phyloP scores from a whole-genome alignment of 78 protist genomes.

The Dictyostelium purpureum region DNA sequence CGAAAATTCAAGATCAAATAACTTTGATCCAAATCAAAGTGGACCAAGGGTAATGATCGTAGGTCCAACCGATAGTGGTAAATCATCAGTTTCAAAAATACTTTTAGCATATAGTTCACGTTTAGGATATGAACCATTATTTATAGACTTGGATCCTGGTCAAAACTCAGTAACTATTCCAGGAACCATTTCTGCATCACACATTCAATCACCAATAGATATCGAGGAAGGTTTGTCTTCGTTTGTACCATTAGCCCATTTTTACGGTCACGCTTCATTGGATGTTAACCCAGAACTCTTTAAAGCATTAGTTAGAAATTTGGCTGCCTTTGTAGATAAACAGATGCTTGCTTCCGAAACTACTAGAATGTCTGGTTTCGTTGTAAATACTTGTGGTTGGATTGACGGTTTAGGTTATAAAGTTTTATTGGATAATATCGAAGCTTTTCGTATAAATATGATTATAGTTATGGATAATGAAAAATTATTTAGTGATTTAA shows the following conservation, averaged over 20 bases:
- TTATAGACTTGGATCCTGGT: constrained; percentile 88
- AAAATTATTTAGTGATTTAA: constrained; percentile 66
- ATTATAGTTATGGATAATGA: constrained; percentile 79
- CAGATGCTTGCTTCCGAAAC: neutral
- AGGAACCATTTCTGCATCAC: constrained; percentile 75
- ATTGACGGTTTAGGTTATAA: constrained; percentile 86
- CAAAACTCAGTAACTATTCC: constrained; percentile 84
- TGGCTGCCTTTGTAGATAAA: constrained; percentile 45
- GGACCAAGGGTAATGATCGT: constrained; percentile 80
- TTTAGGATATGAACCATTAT: constrained; percentile 23
- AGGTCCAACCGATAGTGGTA: constrained; percentile 90
- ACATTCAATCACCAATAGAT: constrained; percentile 70
- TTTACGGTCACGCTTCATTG: constrained; percentile 77
- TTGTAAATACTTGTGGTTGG: constrained; percentile 93
- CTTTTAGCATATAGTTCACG: constrained; percentile 81
- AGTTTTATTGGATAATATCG: constrained; percentile 28
- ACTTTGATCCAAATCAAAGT: neutral
- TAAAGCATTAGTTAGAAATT: constrained; percentile 17
- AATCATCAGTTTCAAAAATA: constrained; percentile 78
- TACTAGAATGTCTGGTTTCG: constrained; percentile 65
- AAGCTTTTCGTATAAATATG: constrained; percentile 9
- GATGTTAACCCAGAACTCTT: constrained; percentile 66
- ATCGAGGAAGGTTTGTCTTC: constrained; percentile 33
- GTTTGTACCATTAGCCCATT: constrained; percentile 79
- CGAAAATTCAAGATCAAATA: constrained; percentile 51